phyloP scores from a whole-genome alignment of 129 eudicot species.

The Glebionis coronaria region DNA sequence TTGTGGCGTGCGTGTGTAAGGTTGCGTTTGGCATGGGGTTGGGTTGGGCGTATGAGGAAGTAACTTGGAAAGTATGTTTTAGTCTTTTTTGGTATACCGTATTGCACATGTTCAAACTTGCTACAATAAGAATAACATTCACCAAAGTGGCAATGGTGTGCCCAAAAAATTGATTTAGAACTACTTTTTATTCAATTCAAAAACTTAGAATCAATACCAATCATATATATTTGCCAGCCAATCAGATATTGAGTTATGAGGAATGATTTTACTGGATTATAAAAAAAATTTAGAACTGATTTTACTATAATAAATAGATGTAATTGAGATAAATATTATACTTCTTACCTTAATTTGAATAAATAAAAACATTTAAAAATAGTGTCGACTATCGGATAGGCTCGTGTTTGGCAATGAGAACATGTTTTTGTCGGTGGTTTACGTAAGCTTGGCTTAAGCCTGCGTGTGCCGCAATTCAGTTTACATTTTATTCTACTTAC shows the following conservation, averaged over 20 bases:
- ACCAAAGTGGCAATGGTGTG: too few species aligned
- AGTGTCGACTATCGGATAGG: neutral
- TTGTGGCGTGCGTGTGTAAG: too few species aligned
- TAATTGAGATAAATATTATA: neutral
- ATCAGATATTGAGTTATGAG: too few species aligned
- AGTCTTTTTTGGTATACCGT: neutral
- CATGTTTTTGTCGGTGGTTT: conserved; percentile 19
- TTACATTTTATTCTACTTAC: conserved; percentile 8
- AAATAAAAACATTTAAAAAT: neutral
- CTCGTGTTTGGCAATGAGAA: conserved; percentile 22
- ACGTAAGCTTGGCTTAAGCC: conserved; percentile 18
- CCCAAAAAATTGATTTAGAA: too few species aligned
- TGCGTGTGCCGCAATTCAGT: conserved; percentile 21
- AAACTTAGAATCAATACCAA: too few species aligned
- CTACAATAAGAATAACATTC: too few species aligned
- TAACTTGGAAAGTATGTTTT: neutral
- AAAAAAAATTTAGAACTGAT: too few species aligned
- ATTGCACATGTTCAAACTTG: neutral
- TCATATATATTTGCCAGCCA: too few species aligned
- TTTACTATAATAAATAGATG: too few species aligned
- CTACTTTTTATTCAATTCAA: too few species aligned
- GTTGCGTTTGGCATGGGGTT: neutral
- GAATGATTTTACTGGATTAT: too few species aligned
- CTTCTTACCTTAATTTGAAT: neutral
- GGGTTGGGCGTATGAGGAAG: conserved; percentile 4